Evolutionary conservation across 2,329 filamentous ascomycete genomes (phyloP).

Genomic region (Elsinoe perseae): DNA sequence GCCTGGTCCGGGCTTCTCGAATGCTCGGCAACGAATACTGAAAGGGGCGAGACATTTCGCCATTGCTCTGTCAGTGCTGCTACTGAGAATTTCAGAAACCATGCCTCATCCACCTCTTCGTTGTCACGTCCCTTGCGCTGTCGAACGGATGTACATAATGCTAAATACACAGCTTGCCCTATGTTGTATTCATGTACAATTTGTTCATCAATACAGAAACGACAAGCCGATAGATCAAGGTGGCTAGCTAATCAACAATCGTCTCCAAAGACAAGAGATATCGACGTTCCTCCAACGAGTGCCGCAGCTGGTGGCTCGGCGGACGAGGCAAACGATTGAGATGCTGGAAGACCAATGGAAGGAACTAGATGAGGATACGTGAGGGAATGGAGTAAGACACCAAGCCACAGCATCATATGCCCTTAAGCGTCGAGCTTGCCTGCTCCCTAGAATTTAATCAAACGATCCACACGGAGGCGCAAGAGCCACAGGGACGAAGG

Average conservation of each 20-base stretch:
- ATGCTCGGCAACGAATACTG: slow-evolving; percentile 19
- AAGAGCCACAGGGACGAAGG: too few species aligned
- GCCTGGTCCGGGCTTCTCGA: slow-evolving; percentile 20
- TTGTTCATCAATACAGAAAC: background rate
- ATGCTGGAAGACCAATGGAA: slow-evolving; percentile 22
- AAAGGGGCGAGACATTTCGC: slow-evolving; percentile 18
- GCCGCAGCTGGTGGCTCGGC: slow-evolving; percentile 20
- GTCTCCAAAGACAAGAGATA: slow-evolving; percentile 19
- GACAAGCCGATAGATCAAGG: background rate
- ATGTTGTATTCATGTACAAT: slow-evolving; percentile 19
- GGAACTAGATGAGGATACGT: slow-evolving; percentile 19
- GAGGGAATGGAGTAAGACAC: background rate
- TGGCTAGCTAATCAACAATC: slow-evolving; percentile 22
- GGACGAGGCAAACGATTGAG: slow-evolving; percentile 18
- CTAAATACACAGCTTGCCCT: slow-evolving; percentile 23
- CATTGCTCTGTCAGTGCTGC: background rate
- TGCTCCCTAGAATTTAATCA: too few species aligned
- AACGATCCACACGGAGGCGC: too few species aligned
- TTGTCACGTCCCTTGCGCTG: slow-evolving; percentile 21
- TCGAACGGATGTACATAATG: slow-evolving; percentile 23
- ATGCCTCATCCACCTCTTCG: slow-evolving; percentile 19
- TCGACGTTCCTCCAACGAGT: slow-evolving; percentile 20
- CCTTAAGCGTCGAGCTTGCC: too few species aligned
- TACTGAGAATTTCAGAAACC: too few species aligned
- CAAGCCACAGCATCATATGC: too few species aligned